Evolutionary conservation across 805 yeast species (phyloP).

Genomic region (Yamadazyma scolyti): DNA sequence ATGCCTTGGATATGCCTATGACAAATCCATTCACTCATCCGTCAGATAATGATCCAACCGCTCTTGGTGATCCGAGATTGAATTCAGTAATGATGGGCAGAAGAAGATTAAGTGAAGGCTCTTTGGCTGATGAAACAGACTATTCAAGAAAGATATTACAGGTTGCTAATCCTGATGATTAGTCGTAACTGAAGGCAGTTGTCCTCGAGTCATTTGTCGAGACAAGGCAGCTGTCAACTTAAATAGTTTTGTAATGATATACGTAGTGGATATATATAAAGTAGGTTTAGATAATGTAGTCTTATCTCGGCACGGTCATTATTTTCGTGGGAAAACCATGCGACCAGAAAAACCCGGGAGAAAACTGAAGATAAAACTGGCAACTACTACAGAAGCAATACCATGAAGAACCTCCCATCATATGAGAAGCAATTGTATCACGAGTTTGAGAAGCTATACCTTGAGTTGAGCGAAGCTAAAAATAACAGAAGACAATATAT

Average conservation of each 20-base stretch:
- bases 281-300: not conserved
- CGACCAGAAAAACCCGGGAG: slow-evolving; percentile 3
- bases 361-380: slow-evolving; percentile 2
- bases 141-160: slow-evolving; percentile 75
- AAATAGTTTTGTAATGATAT: too few relatives aligned
- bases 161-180: slow-evolving; percentile 78
- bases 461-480: slow-evolving; percentile 38
- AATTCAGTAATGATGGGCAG: slow-evolving; percentile 79
- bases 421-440: slow-evolving; percentile 33
- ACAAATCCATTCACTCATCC: slow-evolving; percentile 64
- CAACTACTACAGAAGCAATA: not conserved
- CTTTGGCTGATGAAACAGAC: slow-evolving; percentile 82
- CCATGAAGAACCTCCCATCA: slow-evolving; percentile 23
- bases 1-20: slow-evolving; percentile 37
- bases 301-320: too few relatives aligned
- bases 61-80: slow-evolving; percentile 52
- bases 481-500: slow-evolving; percentile 63
- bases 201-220: too few relatives aligned
- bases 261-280: not conserved
- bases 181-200: slow-evolving; percentile 1
- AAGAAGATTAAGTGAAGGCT: slow-evolving; percentile 80
- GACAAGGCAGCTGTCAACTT: too few relatives aligned
- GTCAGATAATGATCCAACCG: slow-evolving; percentile 28
- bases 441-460: slow-evolving; percentile 22
- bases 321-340: slow-evolving; percentile 7